phyloP scores from a whole-genome alignment of 2,329 filamentous ascomycete species.

The Paecilomyces fulvus region DNA sequence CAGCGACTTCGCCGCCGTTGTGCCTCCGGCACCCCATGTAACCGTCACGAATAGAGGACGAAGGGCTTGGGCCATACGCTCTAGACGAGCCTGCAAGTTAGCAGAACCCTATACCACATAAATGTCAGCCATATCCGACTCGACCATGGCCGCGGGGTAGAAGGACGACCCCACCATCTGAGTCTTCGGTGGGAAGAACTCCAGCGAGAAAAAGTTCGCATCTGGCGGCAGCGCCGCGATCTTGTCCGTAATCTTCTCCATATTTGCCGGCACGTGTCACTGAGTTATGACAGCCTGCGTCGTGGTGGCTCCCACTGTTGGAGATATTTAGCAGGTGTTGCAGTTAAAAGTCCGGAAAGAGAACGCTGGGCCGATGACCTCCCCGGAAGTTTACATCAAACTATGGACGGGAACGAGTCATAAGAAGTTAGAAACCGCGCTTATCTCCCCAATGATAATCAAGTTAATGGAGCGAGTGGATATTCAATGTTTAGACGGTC shows the following conservation, averaged over 20 bases:
- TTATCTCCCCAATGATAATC: too few species aligned
- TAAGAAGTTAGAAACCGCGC: too few species aligned
- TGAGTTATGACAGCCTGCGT: background rate
- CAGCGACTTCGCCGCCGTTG: slow-evolving; percentile 80
- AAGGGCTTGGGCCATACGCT: slow-evolving; percentile 87
- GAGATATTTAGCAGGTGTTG: background rate
- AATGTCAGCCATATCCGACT: slow-evolving; percentile 15
- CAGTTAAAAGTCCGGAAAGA: background rate
- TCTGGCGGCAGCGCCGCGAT: slow-evolving; percentile 79
- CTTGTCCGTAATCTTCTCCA: slow-evolving; percentile 92
- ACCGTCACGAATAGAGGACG: slow-evolving; percentile 93
- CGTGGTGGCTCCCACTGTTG: background rate
- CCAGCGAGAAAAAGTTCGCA: slow-evolving; percentile 84
- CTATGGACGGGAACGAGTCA: too few species aligned
- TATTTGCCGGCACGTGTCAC: slow-evolving; percentile 22
- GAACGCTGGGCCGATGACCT: background rate
- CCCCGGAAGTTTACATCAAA: background rate
- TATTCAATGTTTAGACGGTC: too few species aligned
- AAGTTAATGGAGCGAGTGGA: too few species aligned
- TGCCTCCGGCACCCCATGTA: slow-evolving; percentile 95
- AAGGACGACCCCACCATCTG: slow-evolving; percentile 53
- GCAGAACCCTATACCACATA: slow-evolving; percentile 58
- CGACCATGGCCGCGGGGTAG: slow-evolving; percentile 14
- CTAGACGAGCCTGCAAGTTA: slow-evolving; percentile 84
- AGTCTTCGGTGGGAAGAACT: slow-evolving; percentile 99